Evolutionary conservation across 2,329 filamentous ascomycete species (phyloP).

Genomic region (Sporothrix pseudoabietina): DNA sequence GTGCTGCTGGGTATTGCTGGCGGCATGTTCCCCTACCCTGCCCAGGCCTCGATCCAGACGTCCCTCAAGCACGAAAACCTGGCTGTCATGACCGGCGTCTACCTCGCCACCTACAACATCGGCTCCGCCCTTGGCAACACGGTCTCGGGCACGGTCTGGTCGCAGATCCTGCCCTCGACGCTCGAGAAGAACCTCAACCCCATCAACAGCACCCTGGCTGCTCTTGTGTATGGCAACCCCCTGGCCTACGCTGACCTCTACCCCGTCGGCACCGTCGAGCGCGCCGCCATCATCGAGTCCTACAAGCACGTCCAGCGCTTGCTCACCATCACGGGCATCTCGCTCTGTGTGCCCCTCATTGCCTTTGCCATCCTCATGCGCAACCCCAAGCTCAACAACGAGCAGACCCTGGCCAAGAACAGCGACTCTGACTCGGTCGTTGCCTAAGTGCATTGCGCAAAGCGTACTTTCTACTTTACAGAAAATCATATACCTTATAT

Average conservation of each 20-base stretch:
- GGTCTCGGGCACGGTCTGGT: slow-evolving; percentile 65
- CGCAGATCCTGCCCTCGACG: slow-evolving; percentile 54
- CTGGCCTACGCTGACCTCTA: slow-evolving; percentile 43
- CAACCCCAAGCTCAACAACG: slow-evolving; percentile 51
- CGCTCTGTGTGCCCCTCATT: slow-evolving; percentile 53
- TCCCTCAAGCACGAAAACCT: slow-evolving; percentile 54
- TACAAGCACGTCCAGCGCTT: slow-evolving; percentile 53
- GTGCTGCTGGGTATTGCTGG: slow-evolving; percentile 64
- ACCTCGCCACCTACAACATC: slow-evolving; percentile 64
- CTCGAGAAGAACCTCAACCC: slow-evolving; percentile 41
- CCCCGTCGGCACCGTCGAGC: slow-evolving; percentile 49
- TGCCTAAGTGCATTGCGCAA: neutral
- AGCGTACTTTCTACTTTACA: neutral
- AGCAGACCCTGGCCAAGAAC: slow-evolving; percentile 47
- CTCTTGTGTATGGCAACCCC: slow-evolving; percentile 43
- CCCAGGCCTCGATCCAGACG: slow-evolving; percentile 50
- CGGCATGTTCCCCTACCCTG: slow-evolving; percentile 60
- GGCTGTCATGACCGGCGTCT: slow-evolving; percentile 65
- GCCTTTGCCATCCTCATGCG: slow-evolving; percentile 47
- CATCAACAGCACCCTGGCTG: slow-evolving; percentile 46
- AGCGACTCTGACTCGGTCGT: neutral
- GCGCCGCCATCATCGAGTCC: slow-evolving; percentile 47
- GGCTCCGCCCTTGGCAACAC: slow-evolving; percentile 63
- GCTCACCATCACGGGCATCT: slow-evolving; percentile 53
- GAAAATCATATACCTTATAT: neutral